Evolutionary conservation across 805 yeast genomes (phyloP).

Genomic region (Saturnispora kantuleensis): DNA sequence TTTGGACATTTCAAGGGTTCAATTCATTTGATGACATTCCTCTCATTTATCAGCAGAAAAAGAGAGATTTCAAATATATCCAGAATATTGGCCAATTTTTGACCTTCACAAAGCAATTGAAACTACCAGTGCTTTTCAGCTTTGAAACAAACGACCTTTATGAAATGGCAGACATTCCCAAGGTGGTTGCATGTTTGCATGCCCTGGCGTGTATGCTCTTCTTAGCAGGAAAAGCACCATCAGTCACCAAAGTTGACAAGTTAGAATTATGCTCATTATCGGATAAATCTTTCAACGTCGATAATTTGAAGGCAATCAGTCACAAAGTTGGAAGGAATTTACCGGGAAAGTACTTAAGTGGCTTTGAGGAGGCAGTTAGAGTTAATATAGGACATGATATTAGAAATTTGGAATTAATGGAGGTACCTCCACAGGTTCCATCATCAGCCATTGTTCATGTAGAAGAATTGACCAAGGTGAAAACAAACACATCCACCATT

Average conservation of each 20-base stretch:
- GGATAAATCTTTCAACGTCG: constrained; percentile 36
- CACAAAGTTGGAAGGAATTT: constrained; percentile 38
- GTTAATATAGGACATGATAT: constrained; percentile 25
- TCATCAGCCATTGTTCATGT: neutral
- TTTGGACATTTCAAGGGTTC: constrained; percentile 36
- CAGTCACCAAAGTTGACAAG: constrained; percentile 54
- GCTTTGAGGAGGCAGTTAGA: constrained; percentile 26
- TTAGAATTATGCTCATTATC: constrained; percentile 7
- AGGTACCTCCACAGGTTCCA: no score
- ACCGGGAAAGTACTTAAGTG: constrained; percentile 33
- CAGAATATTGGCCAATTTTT: constrained; percentile 87
- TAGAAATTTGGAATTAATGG: constrained; percentile 13
- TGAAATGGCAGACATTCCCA: constrained; percentile 86
- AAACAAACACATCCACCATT: neutral
- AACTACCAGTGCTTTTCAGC: constrained; percentile 77
- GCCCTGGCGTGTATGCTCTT: constrained; percentile 72
- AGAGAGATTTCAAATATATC: constrained; percentile 63
- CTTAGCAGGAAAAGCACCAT: constrained; percentile 46
- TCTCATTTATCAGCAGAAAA: constrained; percentile 34
- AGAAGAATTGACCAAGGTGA: neutral
- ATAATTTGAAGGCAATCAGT: constrained; percentile 61
- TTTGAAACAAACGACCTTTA: constrained; percentile 90
- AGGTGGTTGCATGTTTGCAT: constrained; percentile 87
- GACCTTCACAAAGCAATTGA: constrained; percentile 53
- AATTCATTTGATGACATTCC: constrained; percentile 12